These are phyloP conservation scores for Hypoxylon sp. DNA, from an alignment of 2,329 filamentous ascomycete genomes.

Conservation along the genomic window DNA sequence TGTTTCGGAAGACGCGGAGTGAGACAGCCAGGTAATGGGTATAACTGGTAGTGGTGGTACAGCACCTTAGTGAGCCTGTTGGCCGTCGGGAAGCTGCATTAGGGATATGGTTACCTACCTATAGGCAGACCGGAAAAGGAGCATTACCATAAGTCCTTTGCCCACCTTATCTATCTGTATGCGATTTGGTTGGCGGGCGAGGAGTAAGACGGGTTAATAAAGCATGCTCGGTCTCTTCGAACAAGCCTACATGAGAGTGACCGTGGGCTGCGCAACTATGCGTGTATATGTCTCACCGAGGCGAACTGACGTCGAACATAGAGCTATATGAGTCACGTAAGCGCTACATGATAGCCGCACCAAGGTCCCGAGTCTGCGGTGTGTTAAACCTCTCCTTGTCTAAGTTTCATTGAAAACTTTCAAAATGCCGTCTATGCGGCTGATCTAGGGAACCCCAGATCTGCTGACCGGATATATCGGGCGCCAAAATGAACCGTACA, in stretches of 20 bases:
- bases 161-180: neutral
- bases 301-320: neutral
- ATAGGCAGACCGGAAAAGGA: conserved; percentile 22
- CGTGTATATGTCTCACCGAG: conserved; percentile 17
- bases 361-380: conserved; percentile 18
- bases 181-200: conserved; percentile 12
- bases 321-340: neutral
- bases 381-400: conserved; percentile 1
- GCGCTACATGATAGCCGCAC: conserved; percentile 6
- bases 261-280: neutral
- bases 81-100: conserved; percentile 34
- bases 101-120: conserved; percentile 7
- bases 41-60: conserved; percentile 28
- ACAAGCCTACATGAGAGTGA: neutral
- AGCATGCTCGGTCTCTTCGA: neutral
- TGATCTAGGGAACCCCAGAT: conserved; percentile 7
- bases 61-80: conserved; percentile 31
- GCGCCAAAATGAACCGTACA: conserved; percentile 1
- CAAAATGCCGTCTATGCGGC: conserved; percentile 18
- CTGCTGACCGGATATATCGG: conserved; percentile 11
- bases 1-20: conserved; percentile 40
- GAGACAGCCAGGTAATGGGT: conserved; percentile 15
- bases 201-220: conserved; percentile 4
- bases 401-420: conserved; percentile 4
- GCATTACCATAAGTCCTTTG: neutral